A percentile compares a stretch with the other conserved stretches of the same genome.
These are phyloP conservation scores for Cladorrhinum sp. DNA, from an alignment of 2,329 filamentous ascomycete species.

Conservation along the genomic window DNA sequence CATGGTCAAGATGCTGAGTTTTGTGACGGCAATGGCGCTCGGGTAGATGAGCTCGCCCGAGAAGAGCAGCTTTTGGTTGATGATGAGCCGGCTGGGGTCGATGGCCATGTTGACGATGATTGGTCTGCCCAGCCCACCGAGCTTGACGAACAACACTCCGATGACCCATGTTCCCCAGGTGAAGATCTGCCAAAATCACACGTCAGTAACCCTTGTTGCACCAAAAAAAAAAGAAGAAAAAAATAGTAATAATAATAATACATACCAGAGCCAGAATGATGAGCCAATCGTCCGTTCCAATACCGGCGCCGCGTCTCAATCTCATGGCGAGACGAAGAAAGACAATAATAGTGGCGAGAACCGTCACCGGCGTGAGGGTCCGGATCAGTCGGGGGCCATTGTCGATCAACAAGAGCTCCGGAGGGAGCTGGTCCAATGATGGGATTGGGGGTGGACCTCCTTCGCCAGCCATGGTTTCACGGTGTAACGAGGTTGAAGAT, in stretches of 20 bases:
- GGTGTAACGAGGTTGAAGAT: no score
- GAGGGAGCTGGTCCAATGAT: neutral
- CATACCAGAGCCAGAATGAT: neutral
- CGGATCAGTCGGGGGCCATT: neutral
- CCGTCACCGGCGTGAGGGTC: neutral
- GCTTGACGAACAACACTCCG: neutral
- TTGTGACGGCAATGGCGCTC: neutral
- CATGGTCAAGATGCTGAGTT: slow-evolving; percentile 23
- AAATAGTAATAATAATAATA: neutral
- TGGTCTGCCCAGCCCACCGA: slow-evolving; percentile 7
- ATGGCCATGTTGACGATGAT: slow-evolving; percentile 7
- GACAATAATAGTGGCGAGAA: neutral
- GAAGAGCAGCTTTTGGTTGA: neutral
- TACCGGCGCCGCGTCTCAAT: neutral
- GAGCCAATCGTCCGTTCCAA: neutral
- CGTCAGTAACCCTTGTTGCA: neutral
- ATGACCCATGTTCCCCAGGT: neutral
- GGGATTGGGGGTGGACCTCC: neutral
- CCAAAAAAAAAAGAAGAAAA: no score
- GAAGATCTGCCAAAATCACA: neutral
- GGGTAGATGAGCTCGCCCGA: slow-evolving; percentile 6
- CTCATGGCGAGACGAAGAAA: neutral
- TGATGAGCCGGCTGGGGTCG: neutral
- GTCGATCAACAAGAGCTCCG: neutral
- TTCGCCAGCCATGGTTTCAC: neutral